phyloP scores from a whole-genome alignment of 1,284 basidiomycete species.

The Bjerkandera adusta region DNA sequence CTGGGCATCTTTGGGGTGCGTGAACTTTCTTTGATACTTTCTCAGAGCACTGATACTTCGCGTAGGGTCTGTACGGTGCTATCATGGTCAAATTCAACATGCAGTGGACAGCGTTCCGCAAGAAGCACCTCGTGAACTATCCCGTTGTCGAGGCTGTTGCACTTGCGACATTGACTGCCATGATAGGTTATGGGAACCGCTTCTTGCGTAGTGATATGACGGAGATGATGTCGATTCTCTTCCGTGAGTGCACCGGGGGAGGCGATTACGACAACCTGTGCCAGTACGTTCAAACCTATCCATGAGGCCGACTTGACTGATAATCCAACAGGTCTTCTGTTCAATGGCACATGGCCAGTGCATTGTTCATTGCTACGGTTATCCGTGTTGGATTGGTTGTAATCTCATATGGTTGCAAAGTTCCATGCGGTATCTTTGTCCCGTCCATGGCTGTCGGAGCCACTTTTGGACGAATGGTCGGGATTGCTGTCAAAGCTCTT shows the following conservation, averaged over 20 bases:
- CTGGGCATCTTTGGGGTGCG: constrained; percentile 93
- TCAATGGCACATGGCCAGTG: constrained; percentile 96
- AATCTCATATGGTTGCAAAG: constrained; percentile 93
- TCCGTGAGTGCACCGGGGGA: constrained; percentile 94
- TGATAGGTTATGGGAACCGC: constrained; percentile 92
- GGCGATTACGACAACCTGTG: constrained; percentile 92
- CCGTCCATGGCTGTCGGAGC: constrained; percentile 98
- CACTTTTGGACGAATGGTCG: constrained; percentile 93
- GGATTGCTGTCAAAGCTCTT: constrained; percentile 92
- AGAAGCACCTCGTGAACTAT: constrained; percentile 83
- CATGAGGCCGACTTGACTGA: not conserved
- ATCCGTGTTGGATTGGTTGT: constrained; percentile 87
- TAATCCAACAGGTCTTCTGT: constrained; percentile 63
- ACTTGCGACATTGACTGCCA: constrained; percentile 85
- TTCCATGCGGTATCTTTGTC: constrained; percentile 97
- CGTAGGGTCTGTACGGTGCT: constrained; percentile 92
- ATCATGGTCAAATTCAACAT: constrained; percentile 98
- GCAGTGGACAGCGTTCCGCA: constrained; percentile 91
- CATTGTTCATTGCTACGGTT: constrained; percentile 88
- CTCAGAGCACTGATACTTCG: constrained; percentile 3
- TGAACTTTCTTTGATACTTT: constrained; percentile 9
- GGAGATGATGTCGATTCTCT: constrained; percentile 94
- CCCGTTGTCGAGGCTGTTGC: constrained; percentile 88
- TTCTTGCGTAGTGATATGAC: constrained; percentile 99
- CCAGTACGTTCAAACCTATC: constrained; percentile 61